Evolutionary conservation across 345 rosid genomes (phyloP), one percentile per base, ranked within the genome.

Genomic region (Cochlearia excelsa): DNA sequence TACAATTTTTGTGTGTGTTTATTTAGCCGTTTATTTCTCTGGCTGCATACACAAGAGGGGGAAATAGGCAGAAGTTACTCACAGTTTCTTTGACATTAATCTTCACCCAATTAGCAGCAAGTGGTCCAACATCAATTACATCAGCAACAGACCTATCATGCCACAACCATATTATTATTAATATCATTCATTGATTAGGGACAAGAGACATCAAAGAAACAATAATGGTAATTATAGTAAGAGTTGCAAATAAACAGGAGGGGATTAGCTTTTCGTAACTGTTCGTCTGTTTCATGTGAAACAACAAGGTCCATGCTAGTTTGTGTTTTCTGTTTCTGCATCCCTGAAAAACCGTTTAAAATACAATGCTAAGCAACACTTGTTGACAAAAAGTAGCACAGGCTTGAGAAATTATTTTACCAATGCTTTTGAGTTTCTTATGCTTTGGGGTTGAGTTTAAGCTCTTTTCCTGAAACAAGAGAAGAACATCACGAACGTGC

Each of bases 71-170:
- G 23, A 16, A 16, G 23, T 16, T 16, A 56, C 77, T 67, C 79
- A 90, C 97, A 56, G 77, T 72, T 76, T 90, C 97, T 48, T 83
- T 84, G 51, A 87, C 95, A 66, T 79, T 90, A 65, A 90, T 77
- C 85, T 90, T 90, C 84, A 90, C 97, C 97, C 97, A 90, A 68
- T 87, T 90, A 56, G 95, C 97, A 77, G 97, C 6, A 33, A 10
- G 90, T 5, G 86, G 77, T 49, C 95, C 97, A 71, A 85, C 66
- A 71, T 90, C 97, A 66, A 83, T 68, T 57, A 87, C 78, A 58
- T 80, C 95, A 0, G 82, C 71, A 7, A 68, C 57, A 70, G 84
- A 64, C 55, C 97, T 87, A 78, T 56, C 26, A 69, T 27, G 47
- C 51, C 62, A 66, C 54, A 66, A 47, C 8, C 46, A 34, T 56